A percentile compares a stretch with the other conserved stretches of the same genome.
Evolutionary conservation across 192 early-diverging fungal genomes (phyloP).

Genomic region (Polychytrium aggregatum): DNA sequence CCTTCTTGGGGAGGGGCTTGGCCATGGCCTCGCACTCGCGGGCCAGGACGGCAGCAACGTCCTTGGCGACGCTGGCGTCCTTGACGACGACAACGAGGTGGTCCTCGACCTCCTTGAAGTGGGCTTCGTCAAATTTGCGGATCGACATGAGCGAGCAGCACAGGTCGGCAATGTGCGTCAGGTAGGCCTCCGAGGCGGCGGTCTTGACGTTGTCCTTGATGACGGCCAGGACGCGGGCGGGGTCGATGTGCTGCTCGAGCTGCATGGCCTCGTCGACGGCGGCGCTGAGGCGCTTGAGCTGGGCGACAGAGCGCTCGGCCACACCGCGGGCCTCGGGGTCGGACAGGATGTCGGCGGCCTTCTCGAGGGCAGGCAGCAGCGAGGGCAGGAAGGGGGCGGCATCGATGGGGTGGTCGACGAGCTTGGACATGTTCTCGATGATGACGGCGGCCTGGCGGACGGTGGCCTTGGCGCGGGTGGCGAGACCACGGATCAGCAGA

Average conservation of each 20-base stretch:
- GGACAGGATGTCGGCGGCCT: slow-evolving; percentile 59
- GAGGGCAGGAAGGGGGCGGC: slow-evolving; percentile 70
- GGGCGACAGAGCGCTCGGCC: too few relatives aligned
- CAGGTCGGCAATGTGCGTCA: slow-evolving; percentile 8
- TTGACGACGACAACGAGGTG: slow-evolving; percentile 5
- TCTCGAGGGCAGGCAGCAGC: slow-evolving; percentile 61
- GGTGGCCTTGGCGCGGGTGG: slow-evolving; percentile 53
- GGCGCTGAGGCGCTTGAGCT: slow-evolving; percentile 6
- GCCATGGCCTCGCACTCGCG: slow-evolving; percentile 14
- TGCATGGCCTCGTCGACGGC: slow-evolving; percentile 11
- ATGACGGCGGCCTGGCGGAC: slow-evolving; percentile 61
- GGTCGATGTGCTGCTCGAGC: slow-evolving; percentile 15
- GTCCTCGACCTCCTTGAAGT: slow-evolving; percentile 9
- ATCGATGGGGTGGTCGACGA: slow-evolving; percentile 61
- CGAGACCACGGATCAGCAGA: slow-evolving; percentile 36
- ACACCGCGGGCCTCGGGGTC: slow-evolving; percentile 53
- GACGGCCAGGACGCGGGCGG: too few relatives aligned
- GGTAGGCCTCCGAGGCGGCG: too few relatives aligned
- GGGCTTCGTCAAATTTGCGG: slow-evolving; percentile 14
- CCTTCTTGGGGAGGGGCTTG: too few relatives aligned
- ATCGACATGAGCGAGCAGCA: slow-evolving; percentile 17
- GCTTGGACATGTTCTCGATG: slow-evolving; percentile 76
- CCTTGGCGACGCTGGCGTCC: too few relatives aligned
- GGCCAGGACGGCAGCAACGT: not conserved
- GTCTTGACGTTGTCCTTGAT: too few relatives aligned